Evolutionary conservation across 306 rosid species (phyloP).

Genomic region (Dalbergia cochinchinensis): DNA sequence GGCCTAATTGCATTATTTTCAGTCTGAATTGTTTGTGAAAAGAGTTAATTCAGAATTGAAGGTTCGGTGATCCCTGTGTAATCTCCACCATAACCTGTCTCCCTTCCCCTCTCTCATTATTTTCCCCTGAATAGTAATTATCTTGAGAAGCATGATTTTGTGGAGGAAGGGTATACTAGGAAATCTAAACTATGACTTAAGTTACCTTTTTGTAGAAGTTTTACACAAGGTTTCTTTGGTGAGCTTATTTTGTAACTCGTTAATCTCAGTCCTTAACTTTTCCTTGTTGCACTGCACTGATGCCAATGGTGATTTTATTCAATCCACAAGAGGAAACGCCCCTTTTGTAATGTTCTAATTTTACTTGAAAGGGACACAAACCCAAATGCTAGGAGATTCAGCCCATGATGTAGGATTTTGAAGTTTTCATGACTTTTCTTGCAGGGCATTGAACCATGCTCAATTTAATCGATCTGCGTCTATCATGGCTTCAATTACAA

Average conservation of each 20-base stretch:
- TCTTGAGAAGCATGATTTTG: conserved; percentile 30
- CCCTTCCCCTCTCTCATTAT: neutral
- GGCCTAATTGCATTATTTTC: conserved; percentile 68
- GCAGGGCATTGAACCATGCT: conserved; percentile 71
- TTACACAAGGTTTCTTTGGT: neutral
- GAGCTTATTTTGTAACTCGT: conserved; percentile 39
- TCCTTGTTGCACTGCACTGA: conserved; percentile 4
- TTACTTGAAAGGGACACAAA: conserved; percentile 14
- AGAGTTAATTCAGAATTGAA: conserved; percentile 48
- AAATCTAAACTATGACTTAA: neutral
- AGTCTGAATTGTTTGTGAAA: conserved; percentile 44
- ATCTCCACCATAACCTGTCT: conserved; percentile 33
- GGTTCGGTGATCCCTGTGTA: conserved; percentile 21
- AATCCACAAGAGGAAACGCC: conserved; percentile 13
- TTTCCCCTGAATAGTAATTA: conserved; percentile 3
- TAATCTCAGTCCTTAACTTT: neutral
- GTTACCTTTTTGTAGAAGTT: conserved; percentile 7
- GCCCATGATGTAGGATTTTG: conserved; percentile 35
- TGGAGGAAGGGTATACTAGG: conserved; percentile 22
- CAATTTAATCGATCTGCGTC: conserved; percentile 55
- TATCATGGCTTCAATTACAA: conserved; percentile 46
- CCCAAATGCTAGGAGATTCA: neutral
- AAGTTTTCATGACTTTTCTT: conserved; percentile 57
- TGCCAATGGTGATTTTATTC: neutral
- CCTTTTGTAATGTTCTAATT: conserved; percentile 1